Base-by-base conservation (phyloP, 106 monocot species). In the Narthecium ossifragum region DNA sequence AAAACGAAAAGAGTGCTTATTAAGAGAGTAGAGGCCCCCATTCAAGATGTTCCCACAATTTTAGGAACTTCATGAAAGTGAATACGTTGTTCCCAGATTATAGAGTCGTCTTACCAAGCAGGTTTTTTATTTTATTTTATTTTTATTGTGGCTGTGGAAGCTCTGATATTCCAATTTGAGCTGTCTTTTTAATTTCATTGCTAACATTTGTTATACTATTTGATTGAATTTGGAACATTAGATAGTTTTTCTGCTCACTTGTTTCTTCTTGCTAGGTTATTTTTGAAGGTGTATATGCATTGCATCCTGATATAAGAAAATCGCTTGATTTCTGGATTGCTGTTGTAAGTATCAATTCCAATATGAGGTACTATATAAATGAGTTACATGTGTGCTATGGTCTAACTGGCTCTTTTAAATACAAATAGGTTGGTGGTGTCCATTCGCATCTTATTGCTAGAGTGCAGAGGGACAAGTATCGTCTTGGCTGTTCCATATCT, bases 401-500 rank as follows among this genome's bases (percentile, higher is more conserved):
- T 31, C 32, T 62, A 13, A 20, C 49, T 46, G 50, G 33, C 9
- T 62, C 46, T 0, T 47, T 57, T 6, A 20, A 36, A 46, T 62
- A 30, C 50, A 46, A 22, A 47, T 68, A 96, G 96, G 90, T 96
- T 64, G 96, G 96, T 77, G 96, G 96, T 63, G 96, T 96, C 30
- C 96, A 96, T 68, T 96, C 96, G 22, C 96, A 96, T 76, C 90
- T 96, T 65, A 81, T 96, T 69, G 75, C 96, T 61, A 86, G 96
- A 72, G 90, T 96, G 59, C 83, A 90, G 48, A 85, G 90, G 61
- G 96, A 96, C 65, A 96, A 90, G 65, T 86, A 55, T 51, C 67
- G 75, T 53, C 59, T 75, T 49, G 82, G 83, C 21, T 75, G 64
- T 75, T 73, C 78, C 6, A 72, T 90, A 41, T 84, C 86, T 49